Base-by-base conservation (phyloP, 2,329 filamentous ascomycete species). In the Daldinia eschscholtzii region DNA sequence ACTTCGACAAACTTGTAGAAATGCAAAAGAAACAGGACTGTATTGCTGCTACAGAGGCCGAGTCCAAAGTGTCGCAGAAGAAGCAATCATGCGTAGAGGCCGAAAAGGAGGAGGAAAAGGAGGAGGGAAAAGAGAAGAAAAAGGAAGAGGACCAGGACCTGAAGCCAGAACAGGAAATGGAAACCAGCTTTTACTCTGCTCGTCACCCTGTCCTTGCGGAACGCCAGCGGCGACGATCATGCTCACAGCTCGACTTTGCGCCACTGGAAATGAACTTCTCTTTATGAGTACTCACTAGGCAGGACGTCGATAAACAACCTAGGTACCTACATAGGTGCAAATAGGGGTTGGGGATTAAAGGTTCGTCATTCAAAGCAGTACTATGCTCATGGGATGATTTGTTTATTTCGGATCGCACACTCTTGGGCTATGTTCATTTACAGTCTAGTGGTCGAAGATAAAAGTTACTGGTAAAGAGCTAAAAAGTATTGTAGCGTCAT, bases 161-260 rank as follows among this genome's bases (percentile, higher is more conserved):
- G 2, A 23, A 23, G 20, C 20, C 20, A 37, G 20, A 37, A 2
- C 30, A 13, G 20, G 20, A 30, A 23, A 23, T 23, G 20, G 30
- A n/a, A 42, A 23, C 20, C 20, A 1, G 13, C 33, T 4, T 42
- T 15, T 20, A 52, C 12, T 23, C n/a, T 7, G 9, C 0, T n/a
- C 35, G 48, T 6, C 13, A 18, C 44, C 58, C 26, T 15, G 12
- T 55, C 7, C 26, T 61, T 9, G 13, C n/a, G 12, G 35, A 61
- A 23, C 58, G 46, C 46, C 23, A 39, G 12, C 23, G 58, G 44
- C 18, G 48, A 9, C 37, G 4, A 18, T 61, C 58, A 6, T 61
- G 37, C 28, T 55, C 58, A 13, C 12, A 5, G 6, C 37, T 53
- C 3, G 23, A 50, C 12, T 55, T 61, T 13, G 2, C 18, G 20